Conservation (phyloP, 169 alveolate species). For the Amoebophrya sp. region DNA sequence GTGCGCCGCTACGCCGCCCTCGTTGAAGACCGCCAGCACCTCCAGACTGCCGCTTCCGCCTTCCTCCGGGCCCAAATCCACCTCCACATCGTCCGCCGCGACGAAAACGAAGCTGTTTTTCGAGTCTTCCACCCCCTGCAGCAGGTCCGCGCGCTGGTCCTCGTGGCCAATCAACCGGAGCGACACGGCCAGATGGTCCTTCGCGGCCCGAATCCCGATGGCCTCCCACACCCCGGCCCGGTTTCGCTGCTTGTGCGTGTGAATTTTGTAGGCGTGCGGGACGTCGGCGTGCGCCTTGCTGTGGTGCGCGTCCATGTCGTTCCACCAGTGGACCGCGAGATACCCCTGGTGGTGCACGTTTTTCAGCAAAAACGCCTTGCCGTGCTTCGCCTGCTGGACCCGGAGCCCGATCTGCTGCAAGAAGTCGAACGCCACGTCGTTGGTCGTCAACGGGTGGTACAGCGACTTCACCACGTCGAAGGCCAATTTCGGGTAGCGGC, state of each 20-base stretch:
- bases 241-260: background rate
- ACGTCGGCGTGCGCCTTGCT: background rate
- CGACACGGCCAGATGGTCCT: background rate
- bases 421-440: background rate
- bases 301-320: background rate
- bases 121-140: background rate
- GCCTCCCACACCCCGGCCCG: background rate
- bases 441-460: background rate
- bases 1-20: background rate
- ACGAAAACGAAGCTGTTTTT: background rate
- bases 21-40: background rate
- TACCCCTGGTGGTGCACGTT: background rate
- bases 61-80: background rate
- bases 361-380: background rate
- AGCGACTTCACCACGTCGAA: background rate
- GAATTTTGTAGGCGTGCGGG: background rate
- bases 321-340: slow-evolving; percentile 1
- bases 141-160: background rate
- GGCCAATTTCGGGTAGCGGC: background rate
- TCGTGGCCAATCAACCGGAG: background rate
- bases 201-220: background rate
- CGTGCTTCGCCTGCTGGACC: background rate
- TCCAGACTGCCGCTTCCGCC: too few species aligned
- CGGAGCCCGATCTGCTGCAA: background rate
- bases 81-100: background rate